phyloP scores from a whole-genome alignment of 2,329 filamentous ascomycete genomes.

The Phialophora expanda region DNA sequence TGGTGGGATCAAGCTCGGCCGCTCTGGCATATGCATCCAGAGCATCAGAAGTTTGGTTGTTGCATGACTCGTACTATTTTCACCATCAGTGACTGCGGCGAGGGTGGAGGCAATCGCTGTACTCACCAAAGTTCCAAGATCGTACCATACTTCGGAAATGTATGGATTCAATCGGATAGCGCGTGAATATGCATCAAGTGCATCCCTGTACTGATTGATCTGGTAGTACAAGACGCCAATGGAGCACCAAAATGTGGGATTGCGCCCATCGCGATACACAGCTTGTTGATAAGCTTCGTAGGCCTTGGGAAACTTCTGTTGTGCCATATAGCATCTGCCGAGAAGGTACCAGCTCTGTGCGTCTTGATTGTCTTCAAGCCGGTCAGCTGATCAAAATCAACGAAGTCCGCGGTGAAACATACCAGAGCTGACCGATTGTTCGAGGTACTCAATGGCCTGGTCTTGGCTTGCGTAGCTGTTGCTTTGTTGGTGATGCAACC shows the following conservation, averaged over 20 bases:
- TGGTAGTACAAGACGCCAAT: constrained; percentile 99
- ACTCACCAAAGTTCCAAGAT: constrained; percentile 90
- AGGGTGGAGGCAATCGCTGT: background rate
- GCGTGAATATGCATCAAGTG: constrained; percentile 94
- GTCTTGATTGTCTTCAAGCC: constrained; percentile 78
- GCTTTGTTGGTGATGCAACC: constrained; percentile 96
- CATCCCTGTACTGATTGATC: constrained; percentile 99
- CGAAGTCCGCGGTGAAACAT: constrained; percentile 47
- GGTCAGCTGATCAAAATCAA: constrained; percentile 1
- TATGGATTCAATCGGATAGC: constrained; percentile 96
- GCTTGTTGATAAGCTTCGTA: constrained; percentile 99
- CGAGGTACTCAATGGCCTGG: constrained; percentile 92
- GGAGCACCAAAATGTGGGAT: constrained; percentile 99
- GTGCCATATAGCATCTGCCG: constrained; percentile 98
- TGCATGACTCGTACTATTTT: constrained; percentile 89
- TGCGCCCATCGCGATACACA: constrained; percentile 95
- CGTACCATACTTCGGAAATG: constrained; percentile 99
- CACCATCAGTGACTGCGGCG: constrained; percentile 42
- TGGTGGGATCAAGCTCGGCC: constrained; percentile 88
- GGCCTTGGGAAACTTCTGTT: constrained; percentile 97
- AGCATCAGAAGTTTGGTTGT: constrained; percentile 97
- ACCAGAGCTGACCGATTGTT: constrained; percentile 95
- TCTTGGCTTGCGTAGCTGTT: constrained; percentile 90
- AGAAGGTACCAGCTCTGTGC: constrained; percentile 99
- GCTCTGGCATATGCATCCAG: constrained; percentile 94